Evolutionary conservation across 805 yeast genomes (phyloP).

Genomic region (Starmerella apis): DNA sequence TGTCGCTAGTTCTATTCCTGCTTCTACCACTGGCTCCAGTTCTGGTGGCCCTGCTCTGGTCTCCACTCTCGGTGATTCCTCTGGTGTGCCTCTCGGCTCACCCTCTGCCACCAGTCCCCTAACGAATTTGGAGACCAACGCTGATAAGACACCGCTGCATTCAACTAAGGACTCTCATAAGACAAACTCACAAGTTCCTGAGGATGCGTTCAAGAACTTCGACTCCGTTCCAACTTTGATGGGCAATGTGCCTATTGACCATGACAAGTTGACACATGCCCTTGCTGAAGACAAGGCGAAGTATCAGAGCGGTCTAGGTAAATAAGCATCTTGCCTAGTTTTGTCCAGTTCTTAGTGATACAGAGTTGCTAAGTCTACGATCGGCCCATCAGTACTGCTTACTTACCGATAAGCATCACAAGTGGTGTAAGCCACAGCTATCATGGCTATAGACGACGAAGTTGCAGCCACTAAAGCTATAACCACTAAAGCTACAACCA

Average conservation of each 20-base stretch:
- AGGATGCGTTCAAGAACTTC: constrained; percentile 22
- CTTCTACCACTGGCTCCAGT: not conserved
- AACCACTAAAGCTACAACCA: too few species aligned
- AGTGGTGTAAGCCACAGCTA: too few species aligned
- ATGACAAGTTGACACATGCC: constrained; percentile 17
- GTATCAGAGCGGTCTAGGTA: not conserved
- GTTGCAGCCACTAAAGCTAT: too few species aligned
- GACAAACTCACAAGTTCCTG: constrained; percentile 12
- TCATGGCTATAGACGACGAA: too few species aligned
- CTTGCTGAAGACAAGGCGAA: constrained; percentile 20
- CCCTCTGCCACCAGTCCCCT: not conserved
- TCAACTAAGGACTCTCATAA: not conserved
- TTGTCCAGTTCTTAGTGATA: too few species aligned
- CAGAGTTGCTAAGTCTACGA: not conserved
- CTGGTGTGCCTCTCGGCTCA: not conserved
- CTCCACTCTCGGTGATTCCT: constrained; percentile 4
- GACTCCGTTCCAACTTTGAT: constrained; percentile 30
- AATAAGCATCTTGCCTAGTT: too few species aligned
- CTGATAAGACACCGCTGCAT: not conserved
- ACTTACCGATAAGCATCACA: too few species aligned
- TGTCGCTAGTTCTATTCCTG: not conserved
- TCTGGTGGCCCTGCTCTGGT: not conserved
- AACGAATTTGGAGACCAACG: not conserved
- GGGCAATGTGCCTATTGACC: constrained; percentile 29
- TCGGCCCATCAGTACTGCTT: not conserved